Base-by-base conservation (phyloP, 495 filamentous ascomycete genomes). In the Podospora pseudoanserina region DNA sequence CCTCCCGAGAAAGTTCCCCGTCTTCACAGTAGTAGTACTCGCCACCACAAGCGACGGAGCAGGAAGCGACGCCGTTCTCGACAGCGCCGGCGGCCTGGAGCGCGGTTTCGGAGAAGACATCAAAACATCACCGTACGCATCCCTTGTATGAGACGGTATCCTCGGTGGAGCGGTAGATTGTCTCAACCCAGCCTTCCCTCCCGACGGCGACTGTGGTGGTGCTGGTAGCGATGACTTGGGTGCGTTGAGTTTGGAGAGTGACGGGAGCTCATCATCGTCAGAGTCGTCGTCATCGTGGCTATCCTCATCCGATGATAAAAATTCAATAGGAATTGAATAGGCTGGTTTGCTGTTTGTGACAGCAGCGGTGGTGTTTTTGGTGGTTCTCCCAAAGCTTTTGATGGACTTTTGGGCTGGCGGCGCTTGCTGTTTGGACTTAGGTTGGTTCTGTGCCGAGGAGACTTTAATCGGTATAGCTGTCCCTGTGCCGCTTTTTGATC, bases 401-500 rank as follows among this genome's bases (percentile, higher is more conserved):
- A 58, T 58, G 18, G 55, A 58, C n/a, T 19, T 20, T 58, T 58
- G 55, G 3, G n/a, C 6, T 20, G 55, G 23, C 23, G 55, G 55
- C 23, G 23, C 23, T 58, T 58, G 55, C 18, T 58, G 55, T 58
- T 58, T 19, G 3, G n/a, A 13, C 55, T 58, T 58, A 5, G n/a
- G 18, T 5, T 58, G 20, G 19, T 39, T 23, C 34, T 57, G 23
- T 5, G 55, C 26, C 0, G 55, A 58, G 23, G 55, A 58, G 18
- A 15, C 18, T 20, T 58, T 58, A 3, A 49, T 49, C 7, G 39
- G 39, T 49, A 49, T 11, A 49, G 39, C 39, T 13, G 1, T 19
- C n/a, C 55, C 68, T 4, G 67, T 67, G 2, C 70, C 70, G 60
- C 71, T 77, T 66, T 73, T 77, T n/a, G 64, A 65, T 60, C 70